Conservation (phyloP, 805 yeast genomes). For the Zygoascus biomembranicola region DNA sequence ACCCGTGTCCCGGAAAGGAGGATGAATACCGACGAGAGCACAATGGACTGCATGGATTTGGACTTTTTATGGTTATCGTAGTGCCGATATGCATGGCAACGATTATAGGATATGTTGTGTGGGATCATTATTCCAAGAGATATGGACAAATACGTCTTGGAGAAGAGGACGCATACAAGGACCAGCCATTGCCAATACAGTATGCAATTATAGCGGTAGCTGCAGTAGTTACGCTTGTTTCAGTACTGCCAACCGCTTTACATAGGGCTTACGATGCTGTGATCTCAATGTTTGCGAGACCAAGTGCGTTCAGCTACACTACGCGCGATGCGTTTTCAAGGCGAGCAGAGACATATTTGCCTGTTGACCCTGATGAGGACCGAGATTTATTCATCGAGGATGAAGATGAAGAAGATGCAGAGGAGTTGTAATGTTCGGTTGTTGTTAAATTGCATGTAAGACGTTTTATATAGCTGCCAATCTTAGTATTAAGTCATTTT, state of each 20-base stretch:
- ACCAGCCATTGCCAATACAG: slow-evolving; percentile 14
- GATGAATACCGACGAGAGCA: slow-evolving; percentile 47
- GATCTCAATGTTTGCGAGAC: not conserved
- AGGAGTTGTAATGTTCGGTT: not conserved
- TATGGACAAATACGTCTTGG: slow-evolving; percentile 85
- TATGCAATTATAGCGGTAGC: slow-evolving; percentile 27
- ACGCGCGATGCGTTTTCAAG: slow-evolving; percentile 18
- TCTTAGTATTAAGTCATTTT: not conserved
- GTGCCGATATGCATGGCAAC: slow-evolving; percentile 49
- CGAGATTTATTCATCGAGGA: slow-evolving; percentile 17
- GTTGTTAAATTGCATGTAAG: not conserved
- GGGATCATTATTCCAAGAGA: slow-evolving; percentile 70
- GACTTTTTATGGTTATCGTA: slow-evolving; percentile 44
- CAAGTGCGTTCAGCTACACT: slow-evolving; percentile 9
- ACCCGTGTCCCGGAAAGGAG: slow-evolving; percentile 85
- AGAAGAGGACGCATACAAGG: slow-evolving; percentile 37
- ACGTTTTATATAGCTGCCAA: not conserved
- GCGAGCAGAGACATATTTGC: slow-evolving; percentile 15
- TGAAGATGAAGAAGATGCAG: slow-evolving; percentile 7
- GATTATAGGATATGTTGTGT: slow-evolving; percentile 58
- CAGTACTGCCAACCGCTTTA: slow-evolving; percentile 16
- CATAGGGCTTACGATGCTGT: slow-evolving; percentile 6
- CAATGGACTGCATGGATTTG: slow-evolving; percentile 45
- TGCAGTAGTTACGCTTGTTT: slow-evolving; percentile 19
- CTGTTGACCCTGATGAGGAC: slow-evolving; percentile 26